A percentile compares a stretch with the other conserved stretches of the same genome.
phyloP scores from a whole-genome alignment of 1,284 basidiomycete species.

The Lignosus rhinocerotis region DNA sequence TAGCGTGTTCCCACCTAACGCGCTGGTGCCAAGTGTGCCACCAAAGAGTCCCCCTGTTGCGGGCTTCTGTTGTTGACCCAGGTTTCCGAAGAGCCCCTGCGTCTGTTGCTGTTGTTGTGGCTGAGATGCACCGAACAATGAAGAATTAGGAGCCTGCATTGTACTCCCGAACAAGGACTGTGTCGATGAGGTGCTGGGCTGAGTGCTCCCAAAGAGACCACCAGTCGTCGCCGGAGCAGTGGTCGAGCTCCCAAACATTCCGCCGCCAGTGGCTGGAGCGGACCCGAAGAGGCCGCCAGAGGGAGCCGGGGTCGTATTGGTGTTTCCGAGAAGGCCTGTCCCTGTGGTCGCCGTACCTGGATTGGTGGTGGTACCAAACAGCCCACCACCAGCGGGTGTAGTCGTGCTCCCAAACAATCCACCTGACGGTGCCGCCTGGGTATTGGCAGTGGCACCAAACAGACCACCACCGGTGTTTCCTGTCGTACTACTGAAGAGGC shows the following conservation, averaged over 20 bases:
- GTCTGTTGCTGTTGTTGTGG: constrained; percentile 29
- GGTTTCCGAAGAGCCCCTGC: constrained; percentile 21
- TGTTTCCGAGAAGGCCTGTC: too few species aligned
- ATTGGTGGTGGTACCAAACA: constrained; percentile 14
- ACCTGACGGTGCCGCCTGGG: constrained; percentile 11
- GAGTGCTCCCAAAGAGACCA: constrained; percentile 25
- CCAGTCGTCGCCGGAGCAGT: constrained; percentile 10
- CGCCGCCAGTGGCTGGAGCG: constrained; percentile 6
- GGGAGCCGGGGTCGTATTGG: constrained; percentile 12
- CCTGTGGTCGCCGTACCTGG: too few species aligned
- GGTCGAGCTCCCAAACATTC: constrained; percentile 31
- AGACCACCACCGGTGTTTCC: constrained; percentile 17
- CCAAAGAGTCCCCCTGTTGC: constrained; percentile 21
- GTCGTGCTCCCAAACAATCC: constrained; percentile 24
- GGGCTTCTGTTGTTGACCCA: constrained; percentile 19
- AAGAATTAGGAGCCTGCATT: constrained; percentile 6
- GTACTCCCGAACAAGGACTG: constrained; percentile 3
- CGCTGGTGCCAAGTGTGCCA: constrained; percentile 23
- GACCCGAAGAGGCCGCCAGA: constrained; percentile 25
- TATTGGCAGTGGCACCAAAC: constrained; percentile 21
- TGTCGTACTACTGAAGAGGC: constrained; percentile 20
- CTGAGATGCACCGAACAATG: constrained; percentile 18
- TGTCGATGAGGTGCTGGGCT: constrained; percentile 5
- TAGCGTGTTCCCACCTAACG: constrained; percentile 26
- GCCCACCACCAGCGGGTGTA: constrained; percentile 3